Base-by-base conservation (phyloP, 164 flowering plant species). In the Kalanchoe fedtschenkoi region DNA sequence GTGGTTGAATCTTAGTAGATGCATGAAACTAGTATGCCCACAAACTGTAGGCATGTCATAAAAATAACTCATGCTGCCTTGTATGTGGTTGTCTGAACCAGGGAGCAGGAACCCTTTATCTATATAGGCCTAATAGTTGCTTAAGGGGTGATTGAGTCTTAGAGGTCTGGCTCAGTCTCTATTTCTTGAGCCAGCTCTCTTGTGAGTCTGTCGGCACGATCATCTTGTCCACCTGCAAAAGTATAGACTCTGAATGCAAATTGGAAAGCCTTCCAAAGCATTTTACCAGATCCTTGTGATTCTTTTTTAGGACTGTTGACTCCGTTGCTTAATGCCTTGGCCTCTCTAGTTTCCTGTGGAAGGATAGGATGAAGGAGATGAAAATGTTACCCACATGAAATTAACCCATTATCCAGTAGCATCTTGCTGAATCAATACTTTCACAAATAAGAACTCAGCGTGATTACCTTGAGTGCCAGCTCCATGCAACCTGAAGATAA, bases 211-310 rank as follows among this genome's bases (percentile, higher is more conserved):
- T 90, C 97, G 3, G 90, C 95, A 0, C 95, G 82, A 16, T 90
- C 97, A 63, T 90, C 95, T 16, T 84, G 89, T 44, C 95, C 95
- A 42, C 95, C 97, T 0, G 95, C 88, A 71, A 90, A 90, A 6
- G 83, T 74, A 58, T 90, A 87, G 8, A 87, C 92, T 30, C 81
- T 63, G 67, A 76, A 90, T 67, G 97, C 92, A 42, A 90, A 75
- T 53, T 87, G 95, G 65, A 90, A 90, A 38, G 89, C 84, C 74
- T 69, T 86, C 97, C 97, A 90, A 0, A 87, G 81, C 77, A 77
- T 55, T 68, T 81, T 81, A 17, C 72, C 75, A 32, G 69, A 66
- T 54, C 65, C 80, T 29, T 67, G 69, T 61, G 74, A 61, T 6
- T 78, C 77, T 21, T 65, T 37, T 72, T 75, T 81, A 38, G 71